These are phyloP conservation scores for Coix lacrymajobi DNA, from an alignment of 176 grass and related monocot species.

Conservation along the genomic window DNA sequence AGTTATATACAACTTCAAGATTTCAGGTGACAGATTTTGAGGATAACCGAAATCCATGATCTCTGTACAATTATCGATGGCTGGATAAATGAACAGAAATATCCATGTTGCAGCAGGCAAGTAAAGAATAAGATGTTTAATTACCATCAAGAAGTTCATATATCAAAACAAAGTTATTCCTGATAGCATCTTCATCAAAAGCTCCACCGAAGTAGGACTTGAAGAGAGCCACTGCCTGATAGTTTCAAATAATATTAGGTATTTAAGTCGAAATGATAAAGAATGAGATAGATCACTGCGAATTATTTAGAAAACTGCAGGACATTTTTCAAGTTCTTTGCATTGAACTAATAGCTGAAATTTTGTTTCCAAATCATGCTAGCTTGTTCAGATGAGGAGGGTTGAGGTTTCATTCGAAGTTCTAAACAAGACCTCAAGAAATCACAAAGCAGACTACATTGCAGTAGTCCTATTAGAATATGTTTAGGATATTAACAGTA, in stretches of 20 bases:
- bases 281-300: neutral
- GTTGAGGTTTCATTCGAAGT: neutral
- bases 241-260: conserved; percentile 29
- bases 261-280: neutral
- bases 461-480: neutral
- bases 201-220: conserved; percentile 96
- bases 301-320: neutral
- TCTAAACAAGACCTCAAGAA: neutral
- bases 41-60: conserved; percentile 99
- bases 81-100: conserved; percentile 4
- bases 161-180: conserved; percentile 98
- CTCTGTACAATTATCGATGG: conserved; percentile 55
- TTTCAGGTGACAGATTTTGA: conserved; percentile 98
- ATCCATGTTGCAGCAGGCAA: conserved; percentile 26
- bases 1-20: conserved; percentile 97
- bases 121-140: conserved; percentile 10
- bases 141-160: conserved; percentile 99
- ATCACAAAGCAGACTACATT: neutral
- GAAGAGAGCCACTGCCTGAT: conserved; percentile 89
- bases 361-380: conserved; percentile 4
- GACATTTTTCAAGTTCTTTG: neutral
- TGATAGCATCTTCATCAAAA: conserved; percentile 99
- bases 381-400: neutral
- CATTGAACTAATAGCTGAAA: neutral
- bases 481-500: neutral